Conservation (phyloP, 495 filamentous ascomycete species). For the Hypoxylon rickii region DNA sequence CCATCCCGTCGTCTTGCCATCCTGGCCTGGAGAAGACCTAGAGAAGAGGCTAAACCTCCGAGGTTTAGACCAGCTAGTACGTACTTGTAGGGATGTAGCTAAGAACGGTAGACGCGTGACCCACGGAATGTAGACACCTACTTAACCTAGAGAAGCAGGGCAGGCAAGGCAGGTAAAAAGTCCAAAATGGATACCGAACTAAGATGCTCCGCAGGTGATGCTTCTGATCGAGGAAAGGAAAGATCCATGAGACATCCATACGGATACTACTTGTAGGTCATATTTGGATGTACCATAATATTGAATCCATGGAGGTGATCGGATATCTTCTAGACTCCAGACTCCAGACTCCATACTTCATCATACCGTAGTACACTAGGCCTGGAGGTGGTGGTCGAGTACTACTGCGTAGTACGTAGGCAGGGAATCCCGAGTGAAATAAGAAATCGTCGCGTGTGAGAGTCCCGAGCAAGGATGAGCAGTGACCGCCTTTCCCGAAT, state of each 20-base stretch:
- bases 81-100: slow-evolving; percentile 1
- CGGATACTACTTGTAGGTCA: too few relatives aligned
- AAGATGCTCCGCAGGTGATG: slow-evolving; percentile 7
- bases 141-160: too few relatives aligned
- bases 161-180: too few relatives aligned
- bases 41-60: background rate
- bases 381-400: background rate
- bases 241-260: slow-evolving; percentile 28
- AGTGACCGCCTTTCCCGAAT: slow-evolving; percentile 24
- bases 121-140: too few relatives aligned
- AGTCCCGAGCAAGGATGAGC: slow-evolving; percentile 26
- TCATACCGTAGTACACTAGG: too few relatives aligned
- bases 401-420: too few relatives aligned
- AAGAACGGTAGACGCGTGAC: slow-evolving; percentile 8
- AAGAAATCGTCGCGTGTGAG: slow-evolving; percentile 21
- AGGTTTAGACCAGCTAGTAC: slow-evolving; percentile 6
- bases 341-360: too few relatives aligned
- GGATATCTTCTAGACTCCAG: too few relatives aligned
- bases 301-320: too few relatives aligned
- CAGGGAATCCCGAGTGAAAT: slow-evolving; percentile 3
- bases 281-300: too few relatives aligned
- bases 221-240: slow-evolving; percentile 14
- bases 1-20: slow-evolving; percentile 5
- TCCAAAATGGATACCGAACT: slow-evolving; percentile 10
- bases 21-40: background rate